Base-by-base conservation (phyloP, 371 early-diverging fungal species). In the Actinomortierella wolfii region DNA sequence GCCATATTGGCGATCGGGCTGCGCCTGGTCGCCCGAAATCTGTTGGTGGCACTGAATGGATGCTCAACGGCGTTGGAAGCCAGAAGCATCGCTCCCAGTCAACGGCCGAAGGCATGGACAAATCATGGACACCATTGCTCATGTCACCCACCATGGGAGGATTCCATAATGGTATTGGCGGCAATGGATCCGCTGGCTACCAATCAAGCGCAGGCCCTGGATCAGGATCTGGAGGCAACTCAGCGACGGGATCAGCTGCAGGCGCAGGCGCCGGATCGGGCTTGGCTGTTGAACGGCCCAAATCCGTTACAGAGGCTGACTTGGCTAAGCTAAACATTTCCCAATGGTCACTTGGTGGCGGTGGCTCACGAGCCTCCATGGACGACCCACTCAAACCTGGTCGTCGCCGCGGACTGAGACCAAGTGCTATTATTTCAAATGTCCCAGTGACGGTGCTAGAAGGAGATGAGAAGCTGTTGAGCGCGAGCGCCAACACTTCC, bases 21-120 rank as follows among this genome's bases (percentile, higher is more conserved):
- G 68, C 77, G 47, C 74, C 58, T 48, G 84, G 82, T 53, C 77
- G 89, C n/a, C 90, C 90, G 23, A 84, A 83, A 43, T 88, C 90
- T 0, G 89, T 88, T 2, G 81, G 85, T 44, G 85, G 87, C 3
- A 81, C 86, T 4, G 81, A 87, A 43, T 89, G 92, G 90, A 81
- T 84, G 18, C 34, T 81, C 40, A 68, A 63, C 24, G 63, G 41
- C 54, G 40, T 34, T 23, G 24, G 54, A 9, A 54, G 54, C 26
- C 51, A 41, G 25, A 47, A 56, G 34, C 56, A 43, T 20, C 57
- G 59, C 21, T 47, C 39, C 44, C 56, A 56, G 46, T 39, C 43
- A 28, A 56, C 41, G 7, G 55, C 68, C 1, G 66, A 71, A 20
- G 71, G 61, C 11, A 24, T 70, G 50, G 66, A 65, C 25, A 64